Conservation (phyloP, 2,329 filamentous ascomycete species). For the Simplicillium sp. region DNA sequence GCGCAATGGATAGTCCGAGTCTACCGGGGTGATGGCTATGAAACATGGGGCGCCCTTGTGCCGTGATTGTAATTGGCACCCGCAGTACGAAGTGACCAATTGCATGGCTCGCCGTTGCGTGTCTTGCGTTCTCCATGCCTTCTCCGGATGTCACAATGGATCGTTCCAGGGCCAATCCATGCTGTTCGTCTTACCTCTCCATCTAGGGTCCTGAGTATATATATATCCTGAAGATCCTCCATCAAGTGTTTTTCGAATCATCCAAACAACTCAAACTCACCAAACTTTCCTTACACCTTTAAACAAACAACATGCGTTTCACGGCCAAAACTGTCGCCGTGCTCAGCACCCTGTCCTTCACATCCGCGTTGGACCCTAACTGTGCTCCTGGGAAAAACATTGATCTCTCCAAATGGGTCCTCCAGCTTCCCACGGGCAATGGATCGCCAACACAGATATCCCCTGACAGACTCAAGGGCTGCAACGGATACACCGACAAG, state of each 20-base stretch:
- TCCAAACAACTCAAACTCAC: background rate
- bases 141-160: too few species aligned
- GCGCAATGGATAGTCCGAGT: too few species aligned
- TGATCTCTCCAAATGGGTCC: slow-evolving; percentile 21
- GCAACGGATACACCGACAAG: slow-evolving; percentile 20
- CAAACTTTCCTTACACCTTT: background rate
- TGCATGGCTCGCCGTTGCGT: too few species aligned
- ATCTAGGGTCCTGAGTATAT: background rate
- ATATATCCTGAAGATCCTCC: background rate
- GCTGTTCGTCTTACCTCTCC: background rate
- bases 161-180: background rate
- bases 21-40: too few species aligned
- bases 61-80: too few species aligned
- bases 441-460: slow-evolving; percentile 13
- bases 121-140: too few species aligned
- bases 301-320: slow-evolving; percentile 1
- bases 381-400: slow-evolving; percentile 20
- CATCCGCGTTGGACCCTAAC: background rate
- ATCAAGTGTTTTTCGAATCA: background rate
- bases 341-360: background rate
- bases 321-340: background rate
- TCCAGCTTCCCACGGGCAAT: slow-evolving; percentile 27
- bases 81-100: too few species aligned
- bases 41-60: too few species aligned
- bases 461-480: slow-evolving; percentile 20